Base-by-base conservation (phyloP, 2,329 filamentous ascomycete species). In the Trichophyton schoenleinii region DNA sequence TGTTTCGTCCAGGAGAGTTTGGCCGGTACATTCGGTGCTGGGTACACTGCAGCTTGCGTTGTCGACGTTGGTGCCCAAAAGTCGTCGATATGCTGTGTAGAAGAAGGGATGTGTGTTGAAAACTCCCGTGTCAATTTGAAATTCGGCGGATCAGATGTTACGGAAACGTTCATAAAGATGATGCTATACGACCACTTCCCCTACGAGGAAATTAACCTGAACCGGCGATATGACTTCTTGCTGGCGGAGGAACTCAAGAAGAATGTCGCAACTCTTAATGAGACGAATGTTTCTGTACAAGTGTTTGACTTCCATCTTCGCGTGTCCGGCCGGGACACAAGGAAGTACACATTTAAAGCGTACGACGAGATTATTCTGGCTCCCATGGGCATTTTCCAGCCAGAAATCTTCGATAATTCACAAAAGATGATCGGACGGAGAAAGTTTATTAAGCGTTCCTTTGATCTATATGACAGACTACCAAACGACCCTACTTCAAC, bases 1-100 rank as follows among this genome's bases (percentile, higher is more conserved):
- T 95, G 89, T 72, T 95, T 99, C 70, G 91, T 97, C 63, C 94
- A 99, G 73, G 94, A 99, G 75, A 95, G 91, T 69, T 83, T 97
- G 70, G 91, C 92, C 0, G 92, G 91, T 2, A 94, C 91, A 0
- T 99, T 96, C 71, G 94, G 94, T 11, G 94, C 92, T 3, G 94
- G 94, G 6, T 96, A 95, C 70, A 95, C 91, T 0, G 90, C 89
- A 64, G 88, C 90, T 20, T 99, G 94, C 68, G 91, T 99, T 61
- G 91, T 99, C 9, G 94, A 99, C 71, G 87, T 99, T 61, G 94
- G 94, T 11, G 92, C 94, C 0, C 91, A 97, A 71, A 99, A 99
- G 80, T 97, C 94, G 0, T 95, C 94, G 0, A 88, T 99, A 36
- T 92, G 91, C 64, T 99, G 94, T 67, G 91, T 99, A 9, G 94